Percentiles rank a stretch among this genome's conserved stretches.
phyloP scores from a whole-genome alignment of 768 basidiomycete species.

The Ramaria sp. region DNA sequence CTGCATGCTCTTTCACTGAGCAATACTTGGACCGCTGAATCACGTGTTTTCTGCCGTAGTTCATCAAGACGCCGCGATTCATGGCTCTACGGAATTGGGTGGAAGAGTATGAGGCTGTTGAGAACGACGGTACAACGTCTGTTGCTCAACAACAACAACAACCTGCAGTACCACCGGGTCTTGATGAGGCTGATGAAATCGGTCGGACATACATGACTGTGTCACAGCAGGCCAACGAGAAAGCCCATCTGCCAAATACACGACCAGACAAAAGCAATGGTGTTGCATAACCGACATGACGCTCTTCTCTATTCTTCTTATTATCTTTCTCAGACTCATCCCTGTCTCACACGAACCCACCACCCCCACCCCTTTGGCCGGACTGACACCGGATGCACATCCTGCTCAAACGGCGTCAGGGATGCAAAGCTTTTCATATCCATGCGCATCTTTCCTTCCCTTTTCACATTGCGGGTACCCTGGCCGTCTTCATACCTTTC shows the following conservation, averaged over 20 bases:
- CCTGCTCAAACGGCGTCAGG: constrained; percentile 4
- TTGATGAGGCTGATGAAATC: constrained; percentile 52
- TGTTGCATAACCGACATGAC: neutral
- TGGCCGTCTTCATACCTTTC: neutral
- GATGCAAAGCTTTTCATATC: neutral
- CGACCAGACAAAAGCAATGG: constrained; percentile 3
- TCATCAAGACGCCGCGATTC: constrained; percentile 82
- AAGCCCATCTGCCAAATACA: constrained; percentile 33
- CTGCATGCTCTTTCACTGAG: neutral
- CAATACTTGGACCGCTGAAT: constrained; percentile 6
- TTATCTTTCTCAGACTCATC: neutral
- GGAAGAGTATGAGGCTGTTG: constrained; percentile 49
- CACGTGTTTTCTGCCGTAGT: constrained; percentile 32
- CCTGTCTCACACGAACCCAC: neutral
- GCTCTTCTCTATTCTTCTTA: neutral
- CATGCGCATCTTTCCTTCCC: neutral
- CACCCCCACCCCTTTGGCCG: neutral
- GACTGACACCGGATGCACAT: constrained; percentile 8
- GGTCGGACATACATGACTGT: constrained; percentile 83
- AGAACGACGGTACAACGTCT: constrained; percentile 32
- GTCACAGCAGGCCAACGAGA: constrained; percentile 70
- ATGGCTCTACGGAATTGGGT: constrained; percentile 68
- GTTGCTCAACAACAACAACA: constrained; percentile 47
- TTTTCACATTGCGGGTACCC: neutral
- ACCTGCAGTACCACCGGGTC: constrained; percentile 57